These are phyloP conservation scores for Pseudogymnoascus sp. DNA, from an alignment of 2,329 filamentous ascomycete genomes.

Conservation along the genomic window DNA sequence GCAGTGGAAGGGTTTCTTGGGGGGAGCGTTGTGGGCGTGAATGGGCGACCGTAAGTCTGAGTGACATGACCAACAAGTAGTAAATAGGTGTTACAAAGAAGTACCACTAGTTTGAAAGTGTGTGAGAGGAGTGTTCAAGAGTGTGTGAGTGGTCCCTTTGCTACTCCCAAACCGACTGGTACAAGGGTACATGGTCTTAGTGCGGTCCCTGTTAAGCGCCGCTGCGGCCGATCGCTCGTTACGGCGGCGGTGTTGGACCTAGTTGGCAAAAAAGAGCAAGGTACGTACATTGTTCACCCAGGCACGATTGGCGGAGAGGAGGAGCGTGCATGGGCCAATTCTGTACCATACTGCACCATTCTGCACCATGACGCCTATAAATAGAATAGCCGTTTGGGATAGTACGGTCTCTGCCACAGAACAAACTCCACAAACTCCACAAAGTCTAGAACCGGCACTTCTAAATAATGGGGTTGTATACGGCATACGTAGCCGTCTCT, in stretches of 20 bases:
- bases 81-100: background rate
- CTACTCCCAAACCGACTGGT: background rate
- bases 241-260: background rate
- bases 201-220: constrained; percentile 5
- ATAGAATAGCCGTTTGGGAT: constrained; percentile 1
- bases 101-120: background rate
- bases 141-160: constrained; percentile 4
- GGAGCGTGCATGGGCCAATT: background rate
- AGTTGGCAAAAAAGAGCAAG: background rate
- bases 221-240: background rate
- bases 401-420: constrained; percentile 5
- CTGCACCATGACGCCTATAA: background rate
- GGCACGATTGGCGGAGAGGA: background rate
- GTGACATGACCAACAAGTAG: background rate
- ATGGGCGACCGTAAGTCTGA: background rate
- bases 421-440: background rate
- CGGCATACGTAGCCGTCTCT: background rate
- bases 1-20: constrained; percentile 1
- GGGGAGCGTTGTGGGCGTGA: background rate
- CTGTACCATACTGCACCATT: background rate
- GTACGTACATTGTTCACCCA: background rate
- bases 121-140: background rate
- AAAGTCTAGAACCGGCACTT: background rate
- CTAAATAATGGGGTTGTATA: background rate
- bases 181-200: constrained; percentile 4